Evolutionary conservation across 2,329 filamentous ascomycete species (phyloP).

Genomic region (Fusarium armeniacum): DNA sequence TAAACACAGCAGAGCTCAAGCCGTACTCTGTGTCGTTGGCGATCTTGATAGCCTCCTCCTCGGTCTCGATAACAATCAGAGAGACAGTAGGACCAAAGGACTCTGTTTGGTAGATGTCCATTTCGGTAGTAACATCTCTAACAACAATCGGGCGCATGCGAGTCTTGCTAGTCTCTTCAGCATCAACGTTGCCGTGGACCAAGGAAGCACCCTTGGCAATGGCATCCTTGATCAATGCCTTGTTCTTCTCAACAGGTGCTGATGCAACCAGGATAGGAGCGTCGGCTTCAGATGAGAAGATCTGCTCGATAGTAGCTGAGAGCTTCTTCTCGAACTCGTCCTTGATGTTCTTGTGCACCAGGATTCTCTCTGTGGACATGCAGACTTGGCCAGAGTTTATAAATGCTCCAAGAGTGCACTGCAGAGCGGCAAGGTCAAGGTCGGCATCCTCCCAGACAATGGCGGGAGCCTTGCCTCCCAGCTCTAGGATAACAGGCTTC

Average conservation of each 20-base stretch:
- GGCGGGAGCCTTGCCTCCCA: slow-evolving; percentile 85
- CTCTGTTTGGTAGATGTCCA: slow-evolving; percentile 82
- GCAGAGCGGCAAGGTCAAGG: slow-evolving; percentile 76
- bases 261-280: slow-evolving; percentile 78
- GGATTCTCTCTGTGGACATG: slow-evolving; percentile 85
- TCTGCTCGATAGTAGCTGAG: slow-evolving; percentile 55
- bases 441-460: slow-evolving; percentile 87
- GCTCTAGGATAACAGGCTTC: slow-evolving; percentile 84
- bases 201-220: slow-evolving; percentile 73
- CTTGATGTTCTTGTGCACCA: slow-evolving; percentile 66
- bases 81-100: slow-evolving; percentile 83
- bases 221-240: slow-evolving; percentile 76
- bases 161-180: slow-evolving; percentile 53
- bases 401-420: slow-evolving; percentile 79
- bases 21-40: slow-evolving; percentile 90
- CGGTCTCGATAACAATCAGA: slow-evolving; percentile 73
- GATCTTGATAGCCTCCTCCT: slow-evolving; percentile 79
- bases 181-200: slow-evolving; percentile 56
- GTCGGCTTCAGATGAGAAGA: slow-evolving; percentile 70
- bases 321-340: slow-evolving; percentile 63
- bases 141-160: slow-evolving; percentile 76
- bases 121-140: slow-evolving; percentile 69
- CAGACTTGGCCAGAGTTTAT: slow-evolving; percentile 84
- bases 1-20: slow-evolving; percentile 79
- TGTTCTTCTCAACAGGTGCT: slow-evolving; percentile 75